Conservation (phyloP, 1,284 basidiomycete species). For the Pyrrhoderma noxium region DNA sequence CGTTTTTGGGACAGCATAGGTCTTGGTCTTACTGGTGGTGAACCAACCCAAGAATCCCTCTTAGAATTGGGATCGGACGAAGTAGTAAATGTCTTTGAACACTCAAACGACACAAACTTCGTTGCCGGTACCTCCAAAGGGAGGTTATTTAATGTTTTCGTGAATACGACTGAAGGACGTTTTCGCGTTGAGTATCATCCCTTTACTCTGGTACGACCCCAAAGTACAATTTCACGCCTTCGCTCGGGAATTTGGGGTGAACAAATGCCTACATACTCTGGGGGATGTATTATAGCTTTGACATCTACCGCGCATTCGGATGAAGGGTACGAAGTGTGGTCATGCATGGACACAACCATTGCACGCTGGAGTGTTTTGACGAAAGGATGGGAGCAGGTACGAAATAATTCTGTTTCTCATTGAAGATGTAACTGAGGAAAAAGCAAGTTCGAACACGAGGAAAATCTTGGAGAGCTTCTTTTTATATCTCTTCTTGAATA, state of each 20-base stretch:
- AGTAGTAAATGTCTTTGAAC: conserved; percentile 42
- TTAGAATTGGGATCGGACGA: conserved; percentile 53
- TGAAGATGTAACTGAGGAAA: not conserved
- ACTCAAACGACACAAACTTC: conserved; percentile 43
- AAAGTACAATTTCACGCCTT: conserved; percentile 10
- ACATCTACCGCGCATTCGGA: not conserved
- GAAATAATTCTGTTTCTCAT: not conserved
- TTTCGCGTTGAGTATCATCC: conserved; percentile 47
- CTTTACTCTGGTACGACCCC: conserved; percentile 53
- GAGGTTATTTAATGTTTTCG: conserved; percentile 52
- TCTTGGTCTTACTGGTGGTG: conserved; percentile 74
- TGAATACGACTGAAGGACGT: conserved; percentile 62
- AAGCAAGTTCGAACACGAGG: conserved; percentile 13
- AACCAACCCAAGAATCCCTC: conserved; percentile 47
- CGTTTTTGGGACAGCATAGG: conserved; percentile 78
- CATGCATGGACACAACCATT: conserved; percentile 16
- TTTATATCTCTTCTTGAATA: not conserved
- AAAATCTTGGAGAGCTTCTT: conserved; percentile 8
- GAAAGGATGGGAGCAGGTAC: conserved; percentile 19
- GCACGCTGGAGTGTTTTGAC: conserved; percentile 18
- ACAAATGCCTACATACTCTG: conserved; percentile 5
- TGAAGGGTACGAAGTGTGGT: conserved; percentile 19
- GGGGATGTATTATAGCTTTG: conserved; percentile 8
- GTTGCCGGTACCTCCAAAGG: conserved; percentile 62
- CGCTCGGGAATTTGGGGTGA: conserved; percentile 8